These are phyloP conservation scores for Trametes hirsuta DNA, from an alignment of 1,284 basidiomycete genomes.

Conservation along the genomic window DNA sequence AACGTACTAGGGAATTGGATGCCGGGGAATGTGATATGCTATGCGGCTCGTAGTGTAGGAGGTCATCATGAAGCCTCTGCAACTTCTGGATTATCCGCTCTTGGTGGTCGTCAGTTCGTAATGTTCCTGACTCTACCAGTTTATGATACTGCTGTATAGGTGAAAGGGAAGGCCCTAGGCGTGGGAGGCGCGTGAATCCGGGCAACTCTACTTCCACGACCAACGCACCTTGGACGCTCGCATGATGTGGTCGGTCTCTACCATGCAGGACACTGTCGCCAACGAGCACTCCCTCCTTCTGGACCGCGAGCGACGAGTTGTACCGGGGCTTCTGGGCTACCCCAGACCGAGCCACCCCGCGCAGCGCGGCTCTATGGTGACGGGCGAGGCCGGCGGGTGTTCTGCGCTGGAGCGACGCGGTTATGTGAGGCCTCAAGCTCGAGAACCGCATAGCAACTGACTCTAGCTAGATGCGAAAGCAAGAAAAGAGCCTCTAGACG, in stretches of 20 bases:
- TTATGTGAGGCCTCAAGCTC: conserved; percentile 11
- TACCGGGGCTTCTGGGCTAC: conserved; percentile 15
- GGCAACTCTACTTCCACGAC: not conserved
- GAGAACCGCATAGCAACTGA: conserved; percentile 17
- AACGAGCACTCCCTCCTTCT: conserved; percentile 1
- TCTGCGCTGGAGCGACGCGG: conserved; percentile 14
- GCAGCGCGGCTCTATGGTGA: conserved; percentile 16
- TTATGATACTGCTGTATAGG: conserved; percentile 77
- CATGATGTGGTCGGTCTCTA: conserved; percentile 3
- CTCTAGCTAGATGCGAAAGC: not conserved
- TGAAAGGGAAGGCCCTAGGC: conserved; percentile 28
- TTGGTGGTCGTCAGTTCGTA: conserved; percentile 86
- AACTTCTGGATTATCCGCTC: conserved; percentile 82
- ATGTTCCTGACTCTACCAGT: conserved; percentile 70
- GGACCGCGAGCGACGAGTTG: conserved; percentile 25
- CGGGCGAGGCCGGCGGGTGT: conserved; percentile 7
- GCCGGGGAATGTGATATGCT: conserved; percentile 49
- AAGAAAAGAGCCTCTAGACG: not conserved
- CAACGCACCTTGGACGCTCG: conserved; percentile 1
- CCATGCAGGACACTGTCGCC: conserved; percentile 4
- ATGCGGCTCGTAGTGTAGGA: conserved; percentile 76
- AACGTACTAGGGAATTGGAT: conserved; percentile 32
- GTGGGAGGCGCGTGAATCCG: not conserved
- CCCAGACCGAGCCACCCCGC: conserved; percentile 13
- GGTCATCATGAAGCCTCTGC: conserved; percentile 77